Percentiles rank a stretch among this genome's conserved stretches.
These are phyloP conservation scores for Epichloe bromicola DNA, from an alignment of 2,329 filamentous ascomycete species.

Conservation along the genomic window DNA sequence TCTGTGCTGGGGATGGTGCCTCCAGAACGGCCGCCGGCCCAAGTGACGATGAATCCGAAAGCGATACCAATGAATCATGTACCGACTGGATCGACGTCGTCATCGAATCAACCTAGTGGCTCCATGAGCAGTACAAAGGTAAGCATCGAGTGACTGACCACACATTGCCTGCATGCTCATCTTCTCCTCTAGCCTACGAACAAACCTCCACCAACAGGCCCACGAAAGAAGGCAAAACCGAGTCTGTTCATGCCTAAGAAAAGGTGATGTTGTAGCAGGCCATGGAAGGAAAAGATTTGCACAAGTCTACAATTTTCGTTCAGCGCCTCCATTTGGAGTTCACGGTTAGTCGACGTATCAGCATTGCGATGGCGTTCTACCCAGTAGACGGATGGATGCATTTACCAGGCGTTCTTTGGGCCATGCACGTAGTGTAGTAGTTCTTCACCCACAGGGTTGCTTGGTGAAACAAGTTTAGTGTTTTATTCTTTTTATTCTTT, in stretches of 20 bases:
- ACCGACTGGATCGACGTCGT: slow-evolving; percentile 12
- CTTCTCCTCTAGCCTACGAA: neutral
- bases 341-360: neutral
- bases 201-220: slow-evolving; percentile 3
- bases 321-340: neutral
- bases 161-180: neutral
- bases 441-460: neutral
- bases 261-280: slow-evolving; percentile 4
- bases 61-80: slow-evolving; percentile 7
- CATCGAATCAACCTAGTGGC: slow-evolving; percentile 8
- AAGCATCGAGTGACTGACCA: neutral
- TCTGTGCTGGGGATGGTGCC: slow-evolving; percentile 35
- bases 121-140: slow-evolving; percentile 12
- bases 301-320: neutral
- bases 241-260: slow-evolving; percentile 13
- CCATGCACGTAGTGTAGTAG: neutral
- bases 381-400: neutral
- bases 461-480: neutral
- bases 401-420: neutral
- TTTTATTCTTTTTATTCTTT: neutral
- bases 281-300: neutral
- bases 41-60: slow-evolving; percentile 5
- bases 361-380: slow-evolving; percentile 6
- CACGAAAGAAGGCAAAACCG: slow-evolving; percentile 10
- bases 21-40: slow-evolving; percentile 28